Percentiles rank a stretch among this genome's conserved stretches.
phyloP scores from a whole-genome alignment of 106 monocot species.

The Phalaenopsis equestris region DNA sequence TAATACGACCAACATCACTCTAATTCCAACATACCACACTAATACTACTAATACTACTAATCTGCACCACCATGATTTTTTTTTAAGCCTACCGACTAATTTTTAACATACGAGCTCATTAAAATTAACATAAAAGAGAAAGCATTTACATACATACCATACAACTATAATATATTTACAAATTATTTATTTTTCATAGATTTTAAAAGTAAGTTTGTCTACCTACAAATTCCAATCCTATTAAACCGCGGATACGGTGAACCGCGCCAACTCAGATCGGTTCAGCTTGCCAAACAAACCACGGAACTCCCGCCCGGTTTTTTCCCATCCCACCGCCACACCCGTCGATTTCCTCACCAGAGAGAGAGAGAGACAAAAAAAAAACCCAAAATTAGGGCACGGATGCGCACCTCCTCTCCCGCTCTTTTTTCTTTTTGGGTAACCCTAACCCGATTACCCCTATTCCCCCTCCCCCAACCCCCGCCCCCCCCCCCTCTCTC shows the following conservation, averaged over 20 bases:
- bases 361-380: not conserved
- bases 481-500: not conserved
- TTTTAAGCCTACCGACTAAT: too few relatives aligned
- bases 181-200: too few relatives aligned
- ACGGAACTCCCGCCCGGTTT: too few relatives aligned
- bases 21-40: too few relatives aligned
- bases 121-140: too few relatives aligned
- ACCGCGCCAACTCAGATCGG: not conserved
- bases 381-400: not conserved
- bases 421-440: conserved; percentile 7
- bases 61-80: too few relatives aligned
- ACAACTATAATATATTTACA: too few relatives aligned
- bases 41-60: too few relatives aligned
- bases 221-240: not conserved
- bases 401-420: not conserved
- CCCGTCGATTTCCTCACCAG: not conserved
- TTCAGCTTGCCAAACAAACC: not conserved
- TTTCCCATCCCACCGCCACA: not conserved
- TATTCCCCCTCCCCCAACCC: not conserved
- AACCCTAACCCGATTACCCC: conserved; percentile 14
- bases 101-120: too few relatives aligned
- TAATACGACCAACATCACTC: too few relatives aligned
- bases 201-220: too few relatives aligned
- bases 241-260: not conserved
- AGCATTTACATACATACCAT: too few relatives aligned